Conservation (phyloP, 176 grass and related monocot species). For the Eleusine coracana region DNA sequence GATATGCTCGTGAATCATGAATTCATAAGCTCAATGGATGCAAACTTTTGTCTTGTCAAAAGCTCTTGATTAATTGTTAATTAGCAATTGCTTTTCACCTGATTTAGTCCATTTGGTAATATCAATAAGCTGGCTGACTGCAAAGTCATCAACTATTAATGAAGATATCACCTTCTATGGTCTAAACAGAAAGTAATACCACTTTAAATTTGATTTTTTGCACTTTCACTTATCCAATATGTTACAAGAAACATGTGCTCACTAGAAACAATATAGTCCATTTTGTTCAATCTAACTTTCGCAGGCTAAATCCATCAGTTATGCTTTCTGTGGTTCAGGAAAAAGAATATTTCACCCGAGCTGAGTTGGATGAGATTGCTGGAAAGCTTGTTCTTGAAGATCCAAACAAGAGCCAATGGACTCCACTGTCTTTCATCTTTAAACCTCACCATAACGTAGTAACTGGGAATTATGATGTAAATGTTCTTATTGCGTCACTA, state of each 20-base stretch:
- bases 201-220: neutral
- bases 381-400: constrained; percentile 58
- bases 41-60: neutral
- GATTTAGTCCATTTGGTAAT: neutral
- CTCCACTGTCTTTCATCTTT: constrained; percentile 70
- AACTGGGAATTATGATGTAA: constrained; percentile 93
- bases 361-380: constrained; percentile 65
- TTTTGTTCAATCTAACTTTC: constrained; percentile 20
- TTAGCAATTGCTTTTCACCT: neutral
- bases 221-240: neutral
- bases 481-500: constrained; percentile 76
- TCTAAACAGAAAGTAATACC: neutral
- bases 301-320: constrained; percentile 8
- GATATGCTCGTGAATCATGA: constrained; percentile 22
- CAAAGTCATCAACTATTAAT: neutral
- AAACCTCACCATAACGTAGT: constrained; percentile 84
- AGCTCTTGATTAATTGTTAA: constrained; percentile 2
- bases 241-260: neutral
- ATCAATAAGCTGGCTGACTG: neutral
- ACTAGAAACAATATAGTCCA: neutral
- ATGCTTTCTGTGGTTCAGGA: constrained; percentile 54
- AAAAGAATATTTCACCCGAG: constrained; percentile 74
- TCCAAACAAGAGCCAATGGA: constrained; percentile 64
- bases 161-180: neutral
- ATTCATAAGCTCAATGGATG: neutral